Percentiles rank a stretch among this genome's conserved stretches.
These are phyloP conservation scores for Globisporangium emineosum DNA, from an alignment of 352 stramenopile genomes.

Conservation along the genomic window DNA sequence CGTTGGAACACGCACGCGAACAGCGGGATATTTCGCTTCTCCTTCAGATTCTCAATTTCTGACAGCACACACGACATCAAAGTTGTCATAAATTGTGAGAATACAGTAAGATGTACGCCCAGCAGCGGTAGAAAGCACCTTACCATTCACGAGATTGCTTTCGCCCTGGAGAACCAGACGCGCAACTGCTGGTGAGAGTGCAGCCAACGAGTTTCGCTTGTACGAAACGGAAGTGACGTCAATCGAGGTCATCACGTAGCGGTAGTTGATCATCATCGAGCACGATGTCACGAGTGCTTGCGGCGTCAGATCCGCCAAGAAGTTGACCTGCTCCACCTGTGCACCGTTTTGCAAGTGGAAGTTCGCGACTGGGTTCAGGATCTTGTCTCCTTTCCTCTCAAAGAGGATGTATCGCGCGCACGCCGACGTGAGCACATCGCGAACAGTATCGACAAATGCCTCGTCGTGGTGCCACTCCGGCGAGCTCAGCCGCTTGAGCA, in stretches of 20 bases:
- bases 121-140: constrained; percentile 1
- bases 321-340: constrained; percentile 85
- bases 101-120: background rate
- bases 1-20: constrained; percentile 67
- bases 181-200: constrained; percentile 50
- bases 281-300: constrained; percentile 42
- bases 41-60: constrained; percentile 49
- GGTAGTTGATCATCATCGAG: constrained; percentile 88
- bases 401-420: constrained; percentile 82
- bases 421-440: constrained; percentile 48
- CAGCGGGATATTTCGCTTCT: constrained; percentile 56
- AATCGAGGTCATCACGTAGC: constrained; percentile 82
- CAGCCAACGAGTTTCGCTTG: constrained; percentile 66
- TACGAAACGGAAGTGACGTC: constrained; percentile 77
- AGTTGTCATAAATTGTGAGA: background rate
- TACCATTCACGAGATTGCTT: constrained; percentile 68
- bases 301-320: constrained; percentile 60
- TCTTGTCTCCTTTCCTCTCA: constrained; percentile 70
- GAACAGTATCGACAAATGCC: constrained; percentile 45
- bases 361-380: constrained; percentile 79
- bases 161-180: constrained; percentile 52
- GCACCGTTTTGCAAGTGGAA: constrained; percentile 86
- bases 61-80: constrained; percentile 2
- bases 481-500: constrained; percentile 52
- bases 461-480: constrained; percentile 46